Evolutionary conservation across 495 filamentous ascomycete genomes (phyloP).

Genomic region (Aspergillus wentii): DNA sequence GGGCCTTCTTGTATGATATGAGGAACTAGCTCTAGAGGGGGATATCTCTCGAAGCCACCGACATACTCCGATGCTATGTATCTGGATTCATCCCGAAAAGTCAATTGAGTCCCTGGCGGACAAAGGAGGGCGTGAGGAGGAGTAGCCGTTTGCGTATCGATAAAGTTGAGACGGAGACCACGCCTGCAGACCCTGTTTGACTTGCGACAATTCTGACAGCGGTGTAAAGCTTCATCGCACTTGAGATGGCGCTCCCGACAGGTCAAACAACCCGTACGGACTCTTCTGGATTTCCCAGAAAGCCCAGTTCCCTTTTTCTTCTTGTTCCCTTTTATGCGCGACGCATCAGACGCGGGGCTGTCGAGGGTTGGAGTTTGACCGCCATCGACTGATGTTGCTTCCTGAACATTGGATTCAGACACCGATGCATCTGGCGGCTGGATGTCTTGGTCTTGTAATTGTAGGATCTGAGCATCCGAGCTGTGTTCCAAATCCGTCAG

Average conservation of each 20-base stretch:
- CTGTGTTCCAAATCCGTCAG: background rate
- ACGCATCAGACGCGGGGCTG: slow-evolving; percentile 5
- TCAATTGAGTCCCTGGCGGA: slow-evolving; percentile 64
- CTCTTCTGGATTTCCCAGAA: slow-evolving; percentile 61
- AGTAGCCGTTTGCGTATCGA: slow-evolving; percentile 70
- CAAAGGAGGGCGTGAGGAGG: slow-evolving; percentile 60
- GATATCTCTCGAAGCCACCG: slow-evolving; percentile 74
- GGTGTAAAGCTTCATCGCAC: slow-evolving; percentile 76
- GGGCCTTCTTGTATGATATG: too few species aligned
- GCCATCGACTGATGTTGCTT: slow-evolving; percentile 2
- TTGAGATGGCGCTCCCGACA: slow-evolving; percentile 74
- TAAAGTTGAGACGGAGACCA: slow-evolving; percentile 87
- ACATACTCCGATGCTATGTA: slow-evolving; percentile 89
- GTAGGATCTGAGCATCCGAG: background rate
- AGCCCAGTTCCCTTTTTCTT: slow-evolving; percentile 20
- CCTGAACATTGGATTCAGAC: background rate
- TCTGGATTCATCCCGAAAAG: slow-evolving; percentile 84
- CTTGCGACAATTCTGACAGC: slow-evolving; percentile 85
- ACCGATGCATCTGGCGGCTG: background rate
- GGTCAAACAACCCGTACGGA: slow-evolving; percentile 73
- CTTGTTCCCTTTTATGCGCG: slow-evolving; percentile 14
- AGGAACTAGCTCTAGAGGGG: slow-evolving; percentile 40
- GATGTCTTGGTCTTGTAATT: slow-evolving; percentile 1
- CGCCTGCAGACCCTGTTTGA: slow-evolving; percentile 81
- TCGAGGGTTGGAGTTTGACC: slow-evolving; percentile 15